Base-by-base conservation (phyloP, 345 rosid genomes). In the Geranium brycei region DNA sequence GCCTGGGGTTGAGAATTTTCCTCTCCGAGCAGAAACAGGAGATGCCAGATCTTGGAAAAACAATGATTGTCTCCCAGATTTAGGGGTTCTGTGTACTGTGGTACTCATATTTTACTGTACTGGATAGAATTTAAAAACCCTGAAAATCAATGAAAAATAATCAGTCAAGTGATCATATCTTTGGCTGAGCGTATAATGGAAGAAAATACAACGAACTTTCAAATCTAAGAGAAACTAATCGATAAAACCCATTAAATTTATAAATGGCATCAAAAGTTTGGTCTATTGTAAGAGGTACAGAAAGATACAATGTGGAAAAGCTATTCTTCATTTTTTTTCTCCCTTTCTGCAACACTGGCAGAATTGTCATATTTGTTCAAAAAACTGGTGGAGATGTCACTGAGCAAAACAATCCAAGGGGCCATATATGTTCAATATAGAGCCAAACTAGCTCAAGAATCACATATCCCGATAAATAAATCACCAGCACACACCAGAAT, bases 41-140 rank as follows among this genome's bases (percentile, higher is more conserved):
- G 99, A 82, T 13, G 91, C 87, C 75, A 93, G 78, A 75, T 93
- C 99, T 71, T 88, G 89, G 82, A 83, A 88, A 72, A 90, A 87
- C 51, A 90, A 67, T 8, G 96, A 90, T 30, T 79, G 84, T 59
- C 96, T 83, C 67, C 96, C 97, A 6, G 97, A 82, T 69, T 77
- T 85, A 61, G 97, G 95, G 69, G 97, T 87, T 78, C 83, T 79
- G 57, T 79, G 79, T 58, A 78, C 79, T 53, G 80, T 38, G 19
- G 73, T 64, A 66, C 82, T 90, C 99, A 93, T 93, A 60, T 64
- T 67, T 18, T 35, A 17, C 55, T 28, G 57, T 40, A 23, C 31
- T 64, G 40, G 53, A 38, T 57, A 56, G 51, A 47, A 51, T 64
- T 19, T 30, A 51, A 35, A 7, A 15, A 60, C 30, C 70, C 77